Conservation (phyloP, 345 rosid genomes). For the Pistacia atlantica region DNA sequence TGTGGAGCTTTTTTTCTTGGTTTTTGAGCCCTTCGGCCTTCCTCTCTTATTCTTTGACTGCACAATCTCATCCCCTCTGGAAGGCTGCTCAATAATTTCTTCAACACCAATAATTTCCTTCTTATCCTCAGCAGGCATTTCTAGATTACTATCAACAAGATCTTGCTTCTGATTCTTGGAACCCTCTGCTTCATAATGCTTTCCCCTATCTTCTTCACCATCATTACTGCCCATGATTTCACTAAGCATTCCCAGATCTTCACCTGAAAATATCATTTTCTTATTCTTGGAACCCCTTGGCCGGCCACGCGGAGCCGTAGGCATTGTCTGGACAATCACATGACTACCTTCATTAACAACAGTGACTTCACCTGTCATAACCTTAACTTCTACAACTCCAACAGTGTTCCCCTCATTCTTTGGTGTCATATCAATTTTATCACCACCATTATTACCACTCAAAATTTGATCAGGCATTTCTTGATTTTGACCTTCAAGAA, state of each 20-base stretch:
- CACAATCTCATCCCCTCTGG: background rate
- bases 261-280: constrained; percentile 7
- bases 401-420: background rate
- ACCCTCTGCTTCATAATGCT: background rate
- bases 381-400: constrained; percentile 1
- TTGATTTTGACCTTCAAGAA: constrained; percentile 14
- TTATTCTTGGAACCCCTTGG: constrained; percentile 21
- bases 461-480: constrained; percentile 3
- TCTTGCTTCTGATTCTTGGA: background rate
- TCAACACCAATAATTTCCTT: constrained; percentile 3
- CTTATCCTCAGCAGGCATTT: constrained; percentile 6
- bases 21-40: constrained; percentile 32
- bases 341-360: background rate
- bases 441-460: background rate
- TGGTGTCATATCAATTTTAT: background rate
- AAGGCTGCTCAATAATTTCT: background rate
- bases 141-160: background rate
- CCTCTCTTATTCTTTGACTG: constrained; percentile 16
- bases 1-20: constrained; percentile 8
- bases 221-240: background rate
- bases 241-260: constrained; percentile 7
- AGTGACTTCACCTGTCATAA: background rate
- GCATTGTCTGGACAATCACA: background rate
- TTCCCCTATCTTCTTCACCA: constrained; percentile 1
- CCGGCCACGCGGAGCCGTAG: constrained; percentile 6